Conservation (phyloP, 768 basidiomycete species). For the Pleurotus eryngii region DNA sequence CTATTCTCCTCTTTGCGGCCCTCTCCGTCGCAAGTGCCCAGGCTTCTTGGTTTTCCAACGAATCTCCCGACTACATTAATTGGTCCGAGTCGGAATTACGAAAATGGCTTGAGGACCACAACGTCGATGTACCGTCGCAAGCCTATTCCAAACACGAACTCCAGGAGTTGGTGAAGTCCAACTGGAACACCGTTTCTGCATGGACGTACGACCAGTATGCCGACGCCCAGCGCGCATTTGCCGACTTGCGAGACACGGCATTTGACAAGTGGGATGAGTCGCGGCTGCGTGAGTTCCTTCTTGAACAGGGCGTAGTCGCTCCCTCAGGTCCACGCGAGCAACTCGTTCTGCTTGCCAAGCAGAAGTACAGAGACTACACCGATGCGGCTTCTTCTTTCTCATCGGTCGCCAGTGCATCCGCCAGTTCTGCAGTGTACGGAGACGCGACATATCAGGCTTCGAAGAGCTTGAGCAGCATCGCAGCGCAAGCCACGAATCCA, state of each 20-base stretch:
- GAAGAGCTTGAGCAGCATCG: conserved; percentile 36
- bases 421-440: conserved; percentile 50
- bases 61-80: conserved; percentile 32
- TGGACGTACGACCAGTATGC: conserved; percentile 68
- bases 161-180: conserved; percentile 49
- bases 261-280: conserved; percentile 88
- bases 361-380: conserved; percentile 58
- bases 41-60: conserved; percentile 54
- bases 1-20: conserved; percentile 24
- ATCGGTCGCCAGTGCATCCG: conserved; percentile 41
- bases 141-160: conserved; percentile 39
- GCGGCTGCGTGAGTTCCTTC: conserved; percentile 74
- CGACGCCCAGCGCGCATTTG: conserved; percentile 60
- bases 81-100: conserved; percentile 69
- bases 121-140: conserved; percentile 50
- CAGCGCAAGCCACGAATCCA: conserved; percentile 51
- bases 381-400: conserved; percentile 57
- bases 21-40: conserved; percentile 34
- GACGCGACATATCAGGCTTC: conserved; percentile 38
- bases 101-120: conserved; percentile 67
- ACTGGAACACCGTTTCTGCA: conserved; percentile 51
- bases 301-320: conserved; percentile 83
- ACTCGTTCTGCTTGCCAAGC: conserved; percentile 73
- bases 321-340: conserved; percentile 79
- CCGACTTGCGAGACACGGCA: conserved; percentile 51